These are phyloP conservation scores for Fusarium sp. DNA, from an alignment of 2,329 filamentous ascomycete species.

Conservation along the genomic window DNA sequence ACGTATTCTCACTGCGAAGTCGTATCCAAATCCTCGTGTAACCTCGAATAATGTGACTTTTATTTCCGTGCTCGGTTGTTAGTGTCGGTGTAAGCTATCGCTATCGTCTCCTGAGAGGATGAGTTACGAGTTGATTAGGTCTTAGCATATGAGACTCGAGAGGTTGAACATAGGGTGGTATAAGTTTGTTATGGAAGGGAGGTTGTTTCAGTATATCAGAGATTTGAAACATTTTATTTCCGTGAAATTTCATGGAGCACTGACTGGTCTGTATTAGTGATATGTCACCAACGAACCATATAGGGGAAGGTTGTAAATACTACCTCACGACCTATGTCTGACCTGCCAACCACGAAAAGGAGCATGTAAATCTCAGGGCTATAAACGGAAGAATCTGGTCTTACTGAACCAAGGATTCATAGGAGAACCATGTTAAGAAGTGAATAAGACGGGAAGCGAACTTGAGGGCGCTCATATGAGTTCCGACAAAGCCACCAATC, in stretches of 20 bases:
- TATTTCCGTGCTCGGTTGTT: conserved; percentile 11
- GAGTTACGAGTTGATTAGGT: not conserved
- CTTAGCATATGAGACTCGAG: not conserved
- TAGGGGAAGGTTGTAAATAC: not conserved
- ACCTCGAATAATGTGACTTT: not conserved
- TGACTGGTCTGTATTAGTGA: conserved; percentile 2
- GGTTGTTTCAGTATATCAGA: conserved; percentile 14
- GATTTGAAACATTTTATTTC: conserved; percentile 15
- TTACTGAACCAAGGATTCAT: conserved; percentile 11
- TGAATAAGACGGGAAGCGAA: conserved; percentile 15
- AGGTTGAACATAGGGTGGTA: conserved; percentile 5
- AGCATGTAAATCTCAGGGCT: not conserved
- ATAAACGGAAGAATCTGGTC: not conserved
- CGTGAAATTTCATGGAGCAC: not conserved
- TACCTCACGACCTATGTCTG: not conserved
- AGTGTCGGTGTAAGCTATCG: not conserved
- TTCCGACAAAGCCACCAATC: conserved; percentile 11
- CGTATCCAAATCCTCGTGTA: conserved; percentile 10
- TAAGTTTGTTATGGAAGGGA: not conserved
- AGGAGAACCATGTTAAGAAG: conserved; percentile 15
- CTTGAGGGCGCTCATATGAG: conserved; percentile 30
- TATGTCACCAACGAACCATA: not conserved
- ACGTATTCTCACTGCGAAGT: conserved; percentile 5
- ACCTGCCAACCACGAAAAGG: not conserved
- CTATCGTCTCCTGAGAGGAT: conserved; percentile 1